A percentile compares a stretch with the other conserved stretches of the same genome.
phyloP scores from a whole-genome alignment of 371 early-diverging fungal species.

The Homolaphlyctis polyrhiza region DNA sequence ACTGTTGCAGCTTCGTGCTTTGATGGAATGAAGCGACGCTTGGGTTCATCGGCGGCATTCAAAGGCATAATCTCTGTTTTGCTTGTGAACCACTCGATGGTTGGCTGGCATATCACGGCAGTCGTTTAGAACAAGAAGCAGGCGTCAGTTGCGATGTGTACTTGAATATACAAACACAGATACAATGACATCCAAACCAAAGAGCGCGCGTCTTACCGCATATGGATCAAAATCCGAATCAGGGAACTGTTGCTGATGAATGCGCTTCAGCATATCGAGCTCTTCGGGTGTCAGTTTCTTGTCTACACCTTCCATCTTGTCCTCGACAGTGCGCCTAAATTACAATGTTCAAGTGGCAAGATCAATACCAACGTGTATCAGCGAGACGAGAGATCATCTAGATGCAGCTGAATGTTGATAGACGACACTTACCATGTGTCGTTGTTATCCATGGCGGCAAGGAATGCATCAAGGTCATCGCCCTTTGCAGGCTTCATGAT shows the following conservation, averaged over 20 bases:
- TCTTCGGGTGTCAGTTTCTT: slow-evolving; percentile 80
- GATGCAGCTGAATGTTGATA: not conserved
- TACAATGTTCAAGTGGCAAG: too few relatives aligned
- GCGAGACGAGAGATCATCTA: not conserved
- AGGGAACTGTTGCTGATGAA: slow-evolving; percentile 76
- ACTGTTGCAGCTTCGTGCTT: slow-evolving; percentile 85
- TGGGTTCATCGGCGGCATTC: slow-evolving; percentile 83
- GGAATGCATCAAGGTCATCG: slow-evolving; percentile 89
- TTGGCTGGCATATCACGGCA: slow-evolving; percentile 43
- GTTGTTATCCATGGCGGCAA: slow-evolving; percentile 88
- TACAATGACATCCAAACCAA: not conserved
- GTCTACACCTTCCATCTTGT: slow-evolving; percentile 74
- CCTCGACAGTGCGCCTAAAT: slow-evolving; percentile 75
- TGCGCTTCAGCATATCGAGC: slow-evolving; percentile 82
- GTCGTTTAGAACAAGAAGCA: not conserved
- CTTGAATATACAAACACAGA: not conserved
- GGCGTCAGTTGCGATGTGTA: not conserved
- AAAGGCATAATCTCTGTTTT: slow-evolving; percentile 75
- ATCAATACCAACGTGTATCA: not conserved
- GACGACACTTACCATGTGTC: slow-evolving; percentile 63
- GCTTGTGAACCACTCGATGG: slow-evolving; percentile 91
- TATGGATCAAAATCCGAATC: slow-evolving; percentile 85
- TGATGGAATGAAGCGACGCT: slow-evolving; percentile 91
- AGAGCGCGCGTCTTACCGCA: slow-evolving; percentile 36
- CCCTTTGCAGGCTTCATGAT: slow-evolving; percentile 69